Evolutionary conservation across 2,329 filamentous ascomycete species (phyloP).

Genomic region (Raffaelea albimanens): DNA sequence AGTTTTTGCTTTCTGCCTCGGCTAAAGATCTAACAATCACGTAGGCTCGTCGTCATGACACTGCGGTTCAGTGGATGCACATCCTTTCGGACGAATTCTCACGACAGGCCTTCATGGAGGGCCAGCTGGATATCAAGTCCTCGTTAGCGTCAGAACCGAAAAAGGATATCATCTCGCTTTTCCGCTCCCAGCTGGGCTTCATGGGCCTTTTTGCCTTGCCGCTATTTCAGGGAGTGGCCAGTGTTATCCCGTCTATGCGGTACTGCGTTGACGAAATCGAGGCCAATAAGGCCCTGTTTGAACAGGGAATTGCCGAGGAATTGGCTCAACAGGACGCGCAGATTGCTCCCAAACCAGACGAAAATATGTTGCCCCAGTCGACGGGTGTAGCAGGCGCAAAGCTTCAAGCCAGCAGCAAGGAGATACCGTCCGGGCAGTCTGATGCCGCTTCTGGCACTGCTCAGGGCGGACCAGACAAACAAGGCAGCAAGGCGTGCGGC

Average conservation of each 20-base stretch:
- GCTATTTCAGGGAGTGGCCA: slow-evolving; percentile 78
- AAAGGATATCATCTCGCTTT: slow-evolving; percentile 73
- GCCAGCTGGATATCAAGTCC: slow-evolving; percentile 75
- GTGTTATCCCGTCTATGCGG: slow-evolving; percentile 74
- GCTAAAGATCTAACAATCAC: too few species aligned
- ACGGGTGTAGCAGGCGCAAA: too few species aligned
- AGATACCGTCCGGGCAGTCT: too few species aligned
- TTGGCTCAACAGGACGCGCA: slow-evolving; percentile 40
- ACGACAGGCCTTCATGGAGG: slow-evolving; percentile 85
- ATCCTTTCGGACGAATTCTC: slow-evolving; percentile 95
- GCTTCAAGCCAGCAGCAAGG: too few species aligned
- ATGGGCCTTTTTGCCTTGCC: slow-evolving; percentile 95
- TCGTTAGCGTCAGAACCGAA: slow-evolving; percentile 79
- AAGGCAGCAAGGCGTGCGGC: slow-evolving; percentile 33
- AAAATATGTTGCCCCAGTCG: slow-evolving; percentile 34
- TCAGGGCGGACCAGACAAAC: slow-evolving; percentile 23
- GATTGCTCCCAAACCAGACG: slow-evolving; percentile 27
- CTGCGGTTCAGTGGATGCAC: slow-evolving; percentile 81
- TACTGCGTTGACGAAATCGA: slow-evolving; percentile 79
- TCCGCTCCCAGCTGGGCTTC: slow-evolving; percentile 84
- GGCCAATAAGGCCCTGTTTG: slow-evolving; percentile 66
- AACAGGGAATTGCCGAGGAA: slow-evolving; percentile 55
- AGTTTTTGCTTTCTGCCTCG: too few species aligned
- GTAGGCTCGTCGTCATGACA: slow-evolving; percentile 74
- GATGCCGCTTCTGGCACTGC: slow-evolving; percentile 21